Conservation (phyloP, 2,329 filamentous ascomycete species). For the Penicillium rolfsii region DNA sequence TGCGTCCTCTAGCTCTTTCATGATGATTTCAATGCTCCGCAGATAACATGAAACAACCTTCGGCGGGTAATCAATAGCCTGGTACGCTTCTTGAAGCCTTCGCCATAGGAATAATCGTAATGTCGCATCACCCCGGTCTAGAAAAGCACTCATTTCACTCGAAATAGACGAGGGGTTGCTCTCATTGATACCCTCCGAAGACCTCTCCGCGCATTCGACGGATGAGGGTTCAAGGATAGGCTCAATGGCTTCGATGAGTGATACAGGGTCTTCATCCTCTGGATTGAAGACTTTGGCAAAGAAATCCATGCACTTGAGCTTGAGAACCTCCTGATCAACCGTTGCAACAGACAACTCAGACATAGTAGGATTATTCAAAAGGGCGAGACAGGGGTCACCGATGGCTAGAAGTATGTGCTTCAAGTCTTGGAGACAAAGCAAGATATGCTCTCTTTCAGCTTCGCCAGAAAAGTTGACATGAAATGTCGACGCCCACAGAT, state of each 20-base stretch:
- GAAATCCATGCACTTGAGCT: conserved; percentile 94
- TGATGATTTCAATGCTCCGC: conserved; percentile 80
- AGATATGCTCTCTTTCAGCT: conserved; percentile 60
- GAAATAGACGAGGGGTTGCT: conserved; percentile 58
- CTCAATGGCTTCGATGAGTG: conserved; percentile 88
- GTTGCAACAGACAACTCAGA: conserved; percentile 80
- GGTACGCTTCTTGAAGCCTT: conserved; percentile 85
- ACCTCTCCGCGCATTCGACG: conserved; percentile 34
- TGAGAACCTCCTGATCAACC: conserved; percentile 86
- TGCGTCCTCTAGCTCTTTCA: conserved; percentile 67
- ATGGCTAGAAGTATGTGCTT: conserved; percentile 56
- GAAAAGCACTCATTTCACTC: conserved; percentile 81
- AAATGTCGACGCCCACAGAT: conserved; percentile 69
- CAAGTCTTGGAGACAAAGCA: conserved; percentile 66
- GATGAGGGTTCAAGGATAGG: conserved; percentile 76
- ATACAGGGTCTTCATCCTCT: conserved; percentile 76
- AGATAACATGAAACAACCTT: conserved; percentile 88
- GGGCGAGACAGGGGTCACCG: conserved; percentile 56
- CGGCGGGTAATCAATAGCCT: conserved; percentile 78
- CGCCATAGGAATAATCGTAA: conserved; percentile 88
- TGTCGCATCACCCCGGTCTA: conserved; percentile 78
- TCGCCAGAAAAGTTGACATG: conserved; percentile 61
- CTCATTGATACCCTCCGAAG: conserved; percentile 22
- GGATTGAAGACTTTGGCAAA: conserved; percentile 88
- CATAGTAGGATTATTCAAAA: conserved; percentile 88